Percentiles rank a stretch among this genome's conserved stretches.
Evolutionary conservation across 106 monocot genomes (phyloP).

Genomic region (Platanthera guangdongensis): DNA sequence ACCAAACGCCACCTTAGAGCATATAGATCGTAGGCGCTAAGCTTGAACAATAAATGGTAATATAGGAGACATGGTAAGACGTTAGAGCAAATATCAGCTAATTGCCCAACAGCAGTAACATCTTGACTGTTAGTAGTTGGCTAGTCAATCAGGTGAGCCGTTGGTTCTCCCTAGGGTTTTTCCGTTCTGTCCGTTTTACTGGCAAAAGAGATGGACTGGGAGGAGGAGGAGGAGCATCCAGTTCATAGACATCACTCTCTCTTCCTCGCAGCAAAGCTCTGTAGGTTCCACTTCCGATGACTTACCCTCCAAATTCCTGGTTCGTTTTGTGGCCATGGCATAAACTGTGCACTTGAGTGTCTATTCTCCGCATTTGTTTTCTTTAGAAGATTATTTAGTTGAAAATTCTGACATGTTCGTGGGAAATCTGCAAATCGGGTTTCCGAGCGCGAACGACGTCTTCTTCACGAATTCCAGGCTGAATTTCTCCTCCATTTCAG

Average conservation of each 20-base stretch:
- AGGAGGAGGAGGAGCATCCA: not conserved
- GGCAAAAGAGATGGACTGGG: not conserved
- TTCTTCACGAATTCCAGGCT: not conserved
- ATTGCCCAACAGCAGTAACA: too few relatives aligned
- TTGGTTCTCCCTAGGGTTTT: not conserved
- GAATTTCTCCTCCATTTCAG: not conserved
- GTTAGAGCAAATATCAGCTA: too few relatives aligned
- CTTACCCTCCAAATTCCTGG: not conserved
- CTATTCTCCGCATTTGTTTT: not conserved
- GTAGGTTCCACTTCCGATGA: not conserved
- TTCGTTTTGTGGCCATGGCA: not conserved
- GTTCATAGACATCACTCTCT: not conserved
- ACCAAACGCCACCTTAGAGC: too few relatives aligned
- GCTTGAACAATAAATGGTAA: too few relatives aligned
- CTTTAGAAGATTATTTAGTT: not conserved
- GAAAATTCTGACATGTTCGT: not conserved
- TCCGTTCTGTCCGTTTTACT: not conserved
- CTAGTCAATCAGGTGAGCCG: too few relatives aligned
- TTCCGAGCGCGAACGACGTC: not conserved
- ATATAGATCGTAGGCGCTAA: too few relatives aligned
- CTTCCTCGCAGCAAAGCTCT: not conserved
- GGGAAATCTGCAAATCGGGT: not conserved
- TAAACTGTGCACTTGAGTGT: not conserved
- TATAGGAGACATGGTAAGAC: too few relatives aligned
- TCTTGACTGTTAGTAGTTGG: too few relatives aligned